These are phyloP conservation scores for Chondrus crispus DNA, from an alignment of 23 red algal genomes.

Conservation along the genomic window DNA sequence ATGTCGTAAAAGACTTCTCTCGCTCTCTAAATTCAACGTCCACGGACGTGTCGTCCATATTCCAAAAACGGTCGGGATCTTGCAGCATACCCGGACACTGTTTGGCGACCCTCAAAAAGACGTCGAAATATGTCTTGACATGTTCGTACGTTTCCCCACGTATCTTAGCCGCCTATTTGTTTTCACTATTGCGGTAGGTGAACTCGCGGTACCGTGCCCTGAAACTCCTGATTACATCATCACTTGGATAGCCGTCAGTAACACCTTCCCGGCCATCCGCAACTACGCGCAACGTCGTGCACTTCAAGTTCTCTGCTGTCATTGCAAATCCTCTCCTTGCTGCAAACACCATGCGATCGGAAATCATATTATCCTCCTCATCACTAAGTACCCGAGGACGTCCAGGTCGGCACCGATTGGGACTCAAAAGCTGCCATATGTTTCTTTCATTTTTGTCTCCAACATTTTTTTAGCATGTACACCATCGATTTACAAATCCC, in stretches of 20 bases:
- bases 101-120: not conserved
- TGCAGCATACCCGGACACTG: not conserved
- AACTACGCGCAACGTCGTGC: not conserved
- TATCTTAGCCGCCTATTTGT: not conserved
- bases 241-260: not conserved
- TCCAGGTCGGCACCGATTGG: too few species aligned
- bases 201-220: not conserved
- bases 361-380: not conserved
- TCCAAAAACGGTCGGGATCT: not conserved
- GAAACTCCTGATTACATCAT: not conserved
- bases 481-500: too few species aligned
- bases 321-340: constrained; percentile 3
- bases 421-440: too few species aligned
- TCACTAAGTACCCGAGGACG: too few species aligned
- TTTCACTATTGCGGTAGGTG: not conserved
- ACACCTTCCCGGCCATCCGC: not conserved
- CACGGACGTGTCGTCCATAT: not conserved
- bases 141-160: not conserved
- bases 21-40: not conserved
- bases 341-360: not conserved
- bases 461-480: too few species aligned
- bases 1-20: not conserved
- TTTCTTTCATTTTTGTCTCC: too few species aligned
- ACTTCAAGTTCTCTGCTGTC: not conserved
- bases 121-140: not conserved